Conservation (phyloP, 176 grass and related monocot genomes). For the Saccharum officinarum region DNA sequence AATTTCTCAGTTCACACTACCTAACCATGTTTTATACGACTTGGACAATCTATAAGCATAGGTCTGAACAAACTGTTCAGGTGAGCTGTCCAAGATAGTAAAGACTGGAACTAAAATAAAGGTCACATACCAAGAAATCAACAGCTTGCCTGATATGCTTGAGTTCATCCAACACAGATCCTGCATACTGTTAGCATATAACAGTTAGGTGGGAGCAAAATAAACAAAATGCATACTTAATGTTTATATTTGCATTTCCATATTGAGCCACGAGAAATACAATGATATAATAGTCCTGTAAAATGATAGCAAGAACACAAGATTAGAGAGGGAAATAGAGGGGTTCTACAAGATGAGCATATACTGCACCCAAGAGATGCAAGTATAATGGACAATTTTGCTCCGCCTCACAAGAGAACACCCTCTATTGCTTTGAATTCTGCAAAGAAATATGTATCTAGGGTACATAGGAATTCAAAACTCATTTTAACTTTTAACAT, state of each 20-base stretch:
- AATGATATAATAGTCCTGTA: neutral
- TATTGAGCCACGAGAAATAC: conserved; percentile 1
- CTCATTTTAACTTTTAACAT: conserved; percentile 9
- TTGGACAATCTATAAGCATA: conserved; percentile 15
- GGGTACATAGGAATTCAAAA: neutral
- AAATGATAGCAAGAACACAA: neutral
- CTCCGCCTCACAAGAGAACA: neutral
- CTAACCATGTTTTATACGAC: conserved; percentile 2
- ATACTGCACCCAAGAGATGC: neutral
- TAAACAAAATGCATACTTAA: conserved; percentile 15
- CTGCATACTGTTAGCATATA: conserved; percentile 57
- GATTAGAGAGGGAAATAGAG: neutral
- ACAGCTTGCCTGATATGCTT: conserved; percentile 85
- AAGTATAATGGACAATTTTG: neutral
- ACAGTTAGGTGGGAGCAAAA: conserved; percentile 17
- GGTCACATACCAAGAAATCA: conserved; percentile 91
- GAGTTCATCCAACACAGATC: conserved; percentile 87
- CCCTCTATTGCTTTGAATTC: neutral
- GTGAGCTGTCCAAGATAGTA: conserved; percentile 9
- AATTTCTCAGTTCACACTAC: neutral
- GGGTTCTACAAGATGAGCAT: conserved; percentile 9
- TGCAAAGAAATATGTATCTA: neutral
- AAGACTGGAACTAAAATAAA: conserved; percentile 14
- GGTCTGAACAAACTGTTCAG: neutral
- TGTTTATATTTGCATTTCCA: conserved; percentile 4